A percentile compares a stretch with the other conserved stretches of the same genome.
Conservation (phyloP, 306 rosid species). For the Vigna unguiculata region DNA sequence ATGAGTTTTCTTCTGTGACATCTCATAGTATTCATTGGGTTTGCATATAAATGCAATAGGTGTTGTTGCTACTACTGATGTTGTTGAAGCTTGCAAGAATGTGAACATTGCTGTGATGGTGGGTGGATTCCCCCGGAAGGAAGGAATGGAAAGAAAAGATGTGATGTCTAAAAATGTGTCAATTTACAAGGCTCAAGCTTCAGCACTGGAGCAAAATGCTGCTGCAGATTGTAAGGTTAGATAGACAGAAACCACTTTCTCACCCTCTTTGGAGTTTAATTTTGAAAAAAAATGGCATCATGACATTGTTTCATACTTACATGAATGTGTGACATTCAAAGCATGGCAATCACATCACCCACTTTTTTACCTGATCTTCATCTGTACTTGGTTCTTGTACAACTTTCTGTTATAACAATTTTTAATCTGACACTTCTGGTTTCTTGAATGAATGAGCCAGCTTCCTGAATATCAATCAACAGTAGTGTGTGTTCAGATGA, state of each 20-base stretch:
- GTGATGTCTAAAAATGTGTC: constrained; percentile 78
- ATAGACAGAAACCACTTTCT: constrained; percentile 32
- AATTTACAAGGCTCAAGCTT: constrained; percentile 79
- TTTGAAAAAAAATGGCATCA: neutral
- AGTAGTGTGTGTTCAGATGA: too few species aligned
- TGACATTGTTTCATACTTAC: neutral
- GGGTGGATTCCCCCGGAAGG: constrained; percentile 76
- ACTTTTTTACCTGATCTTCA: neutral
- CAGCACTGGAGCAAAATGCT: constrained; percentile 76
- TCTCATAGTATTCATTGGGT: neutral
- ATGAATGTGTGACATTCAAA: neutral
- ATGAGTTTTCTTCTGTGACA: neutral
- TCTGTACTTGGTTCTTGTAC: neutral
- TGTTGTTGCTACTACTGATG: constrained; percentile 76
- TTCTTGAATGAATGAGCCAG: constrained; percentile 3
- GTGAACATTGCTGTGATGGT: constrained; percentile 78
- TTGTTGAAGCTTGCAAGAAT: constrained; percentile 69
- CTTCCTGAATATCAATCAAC: neutral
- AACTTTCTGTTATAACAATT: neutral
- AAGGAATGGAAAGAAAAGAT: constrained; percentile 89
- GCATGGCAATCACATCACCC: neutral
- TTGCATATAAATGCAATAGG: constrained; percentile 46
- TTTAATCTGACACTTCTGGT: neutral
- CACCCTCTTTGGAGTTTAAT: neutral
- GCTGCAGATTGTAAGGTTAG: constrained; percentile 72